phyloP scores from a whole-genome alignment of 805 yeast species.

The Wickerhamomyces tratensis region DNA sequence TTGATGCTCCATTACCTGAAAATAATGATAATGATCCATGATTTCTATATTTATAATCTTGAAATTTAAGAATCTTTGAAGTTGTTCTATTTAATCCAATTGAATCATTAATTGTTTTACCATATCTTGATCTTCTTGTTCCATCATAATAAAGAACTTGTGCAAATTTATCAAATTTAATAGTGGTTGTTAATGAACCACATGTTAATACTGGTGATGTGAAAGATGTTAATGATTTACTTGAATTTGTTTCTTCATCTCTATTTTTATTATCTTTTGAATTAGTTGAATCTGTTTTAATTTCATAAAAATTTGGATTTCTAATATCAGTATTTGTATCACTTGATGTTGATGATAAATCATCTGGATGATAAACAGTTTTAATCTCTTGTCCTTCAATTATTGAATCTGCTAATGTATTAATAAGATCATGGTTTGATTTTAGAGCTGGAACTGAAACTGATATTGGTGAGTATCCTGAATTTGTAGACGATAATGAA shows the following conservation, averaged over 20 bases:
- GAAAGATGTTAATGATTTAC: not conserved
- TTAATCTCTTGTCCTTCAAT: constrained; percentile 7
- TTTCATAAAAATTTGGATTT: constrained; percentile 2
- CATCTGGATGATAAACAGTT: constrained; percentile 5
- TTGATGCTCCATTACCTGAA: not conserved
- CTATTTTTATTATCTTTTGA: not conserved
- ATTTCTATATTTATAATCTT: not conserved
- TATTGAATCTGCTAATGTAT: constrained; percentile 4
- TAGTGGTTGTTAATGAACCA: constrained; percentile 1
- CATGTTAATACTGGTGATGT: not conserved
- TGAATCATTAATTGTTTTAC: not conserved
- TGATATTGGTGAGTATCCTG: constrained; percentile 9
- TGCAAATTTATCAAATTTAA: constrained; percentile 20
- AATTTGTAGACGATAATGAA: not conserved
- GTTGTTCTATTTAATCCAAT: not conserved
- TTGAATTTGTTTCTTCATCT: not conserved
- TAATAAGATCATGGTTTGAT: constrained; percentile 2
- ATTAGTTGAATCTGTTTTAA: not conserved
- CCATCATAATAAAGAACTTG: constrained; percentile 18
- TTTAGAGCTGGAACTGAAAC: constrained; percentile 10
- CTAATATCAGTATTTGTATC: constrained; percentile 7
- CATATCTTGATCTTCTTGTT: constrained; percentile 8
- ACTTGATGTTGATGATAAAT: not conserved
- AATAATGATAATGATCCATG: not conserved
- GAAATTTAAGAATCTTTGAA: not conserved